phyloP scores from a whole-genome alignment of 495 filamentous ascomycete species.

The Amorphotheca resinae region DNA sequence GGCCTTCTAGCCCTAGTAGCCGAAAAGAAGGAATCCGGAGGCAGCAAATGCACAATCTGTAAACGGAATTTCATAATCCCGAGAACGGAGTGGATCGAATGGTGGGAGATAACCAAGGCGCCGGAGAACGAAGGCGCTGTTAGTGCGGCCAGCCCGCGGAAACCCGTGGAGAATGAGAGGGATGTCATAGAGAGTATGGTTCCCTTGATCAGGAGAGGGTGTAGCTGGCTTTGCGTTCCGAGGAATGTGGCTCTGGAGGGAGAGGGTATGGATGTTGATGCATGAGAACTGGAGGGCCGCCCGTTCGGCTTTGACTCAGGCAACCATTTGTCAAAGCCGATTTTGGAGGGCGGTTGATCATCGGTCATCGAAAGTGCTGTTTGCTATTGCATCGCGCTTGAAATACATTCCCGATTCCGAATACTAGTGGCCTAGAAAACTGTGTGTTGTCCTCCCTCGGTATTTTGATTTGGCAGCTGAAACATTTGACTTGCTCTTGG shows the following conservation, averaged over 20 bases:
- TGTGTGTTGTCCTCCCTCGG: no score
- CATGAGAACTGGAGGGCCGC: not conserved
- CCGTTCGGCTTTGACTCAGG: no score
- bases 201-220: constrained; percentile 51
- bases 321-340: no score
- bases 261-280: not conserved
- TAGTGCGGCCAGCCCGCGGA: constrained; percentile 14
- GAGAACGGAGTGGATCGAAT: constrained; percentile 61
- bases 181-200: constrained; percentile 28
- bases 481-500: no score
- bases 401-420: no score
- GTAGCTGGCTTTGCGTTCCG: constrained; percentile 53
- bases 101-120: constrained; percentile 40
- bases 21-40: constrained; percentile 36
- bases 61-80: constrained; percentile 42
- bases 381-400: no score
- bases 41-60: constrained; percentile 48
- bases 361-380: no score
- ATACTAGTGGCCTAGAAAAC: no score
- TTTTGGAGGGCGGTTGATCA: no score
- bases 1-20: constrained; percentile 20
- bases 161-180: constrained; percentile 16
- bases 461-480: no score
- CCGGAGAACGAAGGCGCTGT: not conserved
- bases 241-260: not conserved